These are phyloP conservation scores for Paramecium tetraurelia DNA, from an alignment of 73 alveolate genomes.

Conservation along the genomic window DNA sequence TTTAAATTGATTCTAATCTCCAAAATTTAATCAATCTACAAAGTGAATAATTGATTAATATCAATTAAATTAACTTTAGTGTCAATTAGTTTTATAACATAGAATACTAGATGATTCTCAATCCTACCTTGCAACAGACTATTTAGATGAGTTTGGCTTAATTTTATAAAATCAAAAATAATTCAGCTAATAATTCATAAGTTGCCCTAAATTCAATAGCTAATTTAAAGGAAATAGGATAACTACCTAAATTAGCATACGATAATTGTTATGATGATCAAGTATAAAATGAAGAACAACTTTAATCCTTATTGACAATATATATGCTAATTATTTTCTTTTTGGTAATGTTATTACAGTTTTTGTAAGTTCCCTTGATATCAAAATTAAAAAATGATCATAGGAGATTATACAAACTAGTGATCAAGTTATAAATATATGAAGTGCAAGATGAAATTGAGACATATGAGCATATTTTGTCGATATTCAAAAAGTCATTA, in stretches of 20 bases:
- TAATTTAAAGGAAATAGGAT: constrained; percentile 2
- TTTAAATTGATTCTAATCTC: not conserved
- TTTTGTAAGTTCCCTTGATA: not conserved
- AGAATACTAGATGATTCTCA: not conserved
- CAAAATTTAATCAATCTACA: not conserved
- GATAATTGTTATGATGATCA: not conserved
- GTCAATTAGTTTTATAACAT: not conserved
- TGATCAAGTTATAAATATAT: not conserved
- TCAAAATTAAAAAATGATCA: not conserved
- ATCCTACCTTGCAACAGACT: not conserved
- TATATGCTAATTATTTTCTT: not conserved
- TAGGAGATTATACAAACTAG: not conserved
- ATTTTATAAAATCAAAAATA: constrained; percentile 6
- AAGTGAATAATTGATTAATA: not conserved
- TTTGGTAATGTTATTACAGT: not conserved
- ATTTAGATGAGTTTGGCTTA: not conserved
- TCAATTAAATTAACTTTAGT: not conserved
- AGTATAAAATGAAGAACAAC: not conserved
- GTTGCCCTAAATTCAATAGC: not conserved
- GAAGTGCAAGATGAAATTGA: constrained; percentile 15
- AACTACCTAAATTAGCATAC: not conserved
- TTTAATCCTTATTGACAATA: not conserved
- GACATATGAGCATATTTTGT: not conserved
- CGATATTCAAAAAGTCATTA: not conserved
- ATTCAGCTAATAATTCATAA: not conserved